Conservation (phyloP, 108 stramenopile species). For the Pseudonitzschia pungens region DNA sequence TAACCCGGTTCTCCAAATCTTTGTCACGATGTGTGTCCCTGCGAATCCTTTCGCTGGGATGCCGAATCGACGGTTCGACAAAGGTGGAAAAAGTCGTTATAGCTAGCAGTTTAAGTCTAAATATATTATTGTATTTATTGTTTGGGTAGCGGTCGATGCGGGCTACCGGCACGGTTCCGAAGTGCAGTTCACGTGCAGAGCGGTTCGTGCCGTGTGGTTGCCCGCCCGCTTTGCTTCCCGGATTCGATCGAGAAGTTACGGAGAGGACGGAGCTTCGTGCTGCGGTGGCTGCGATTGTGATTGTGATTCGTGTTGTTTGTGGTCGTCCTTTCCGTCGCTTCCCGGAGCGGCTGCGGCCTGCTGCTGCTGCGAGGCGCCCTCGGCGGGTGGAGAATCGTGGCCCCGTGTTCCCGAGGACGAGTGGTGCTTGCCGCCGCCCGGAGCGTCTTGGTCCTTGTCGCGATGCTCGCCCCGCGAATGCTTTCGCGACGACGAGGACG, state of each 20-base stretch:
- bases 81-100: not conserved
- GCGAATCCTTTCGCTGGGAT: too few relatives aligned
- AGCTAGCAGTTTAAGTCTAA: not conserved
- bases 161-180: not conserved
- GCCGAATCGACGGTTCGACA: too few relatives aligned
- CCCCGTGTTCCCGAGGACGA: not conserved
- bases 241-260: not conserved
- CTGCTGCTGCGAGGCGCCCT: not conserved
- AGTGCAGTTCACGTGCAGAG: not conserved
- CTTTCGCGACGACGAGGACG: conserved; percentile 8
- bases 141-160: not conserved
- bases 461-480: not conserved
- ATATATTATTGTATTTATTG: not conserved
- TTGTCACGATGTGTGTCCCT: too few relatives aligned
- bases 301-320: not conserved
- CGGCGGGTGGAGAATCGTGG: not conserved
- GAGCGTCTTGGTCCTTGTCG: not conserved
- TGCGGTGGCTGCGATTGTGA: not conserved
- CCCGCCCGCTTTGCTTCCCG: not conserved
- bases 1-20: too few relatives aligned
- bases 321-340: not conserved
- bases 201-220: not conserved
- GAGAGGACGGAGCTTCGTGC: not conserved
- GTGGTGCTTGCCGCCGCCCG: not conserved
- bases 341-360: not conserved